A percentile compares a stretch with the other conserved stretches of the same genome.
Conservation (phyloP, 345 rosid species). For the Gossypium turneri region DNA sequence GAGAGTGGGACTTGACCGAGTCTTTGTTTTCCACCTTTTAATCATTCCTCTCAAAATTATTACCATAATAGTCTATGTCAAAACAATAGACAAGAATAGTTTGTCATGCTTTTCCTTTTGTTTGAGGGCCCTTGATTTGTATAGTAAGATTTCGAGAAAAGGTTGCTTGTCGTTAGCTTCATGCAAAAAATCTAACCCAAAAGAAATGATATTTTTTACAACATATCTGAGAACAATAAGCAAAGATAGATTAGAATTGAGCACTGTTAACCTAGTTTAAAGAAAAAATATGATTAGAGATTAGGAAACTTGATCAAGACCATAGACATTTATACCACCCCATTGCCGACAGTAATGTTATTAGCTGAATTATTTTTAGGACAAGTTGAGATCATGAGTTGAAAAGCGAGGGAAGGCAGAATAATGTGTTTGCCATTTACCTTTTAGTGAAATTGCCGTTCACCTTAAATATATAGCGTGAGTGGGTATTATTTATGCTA, state of each 20-base stretch:
- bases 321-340: conserved; percentile 19
- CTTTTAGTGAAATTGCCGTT: background rate
- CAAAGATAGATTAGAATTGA: background rate
- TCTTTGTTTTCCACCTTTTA: conserved; percentile 1
- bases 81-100: conserved; percentile 4
- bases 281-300: background rate
- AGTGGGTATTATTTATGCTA: background rate
- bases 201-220: background rate
- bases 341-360: conserved; percentile 16
- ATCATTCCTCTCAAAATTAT: conserved; percentile 16
- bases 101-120: background rate
- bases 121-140: background rate
- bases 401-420: conserved; percentile 24
- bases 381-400: background rate
- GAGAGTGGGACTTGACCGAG: conserved; percentile 13
- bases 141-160: conserved; percentile 29
- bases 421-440: conserved; percentile 28
- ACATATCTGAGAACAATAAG: background rate
- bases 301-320: conserved; percentile 4
- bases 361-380: background rate
- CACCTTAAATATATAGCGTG: too few relatives aligned
- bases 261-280: background rate
- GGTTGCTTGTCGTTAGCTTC: conserved; percentile 36
- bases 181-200: conserved; percentile 21
- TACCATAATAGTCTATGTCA: conserved; percentile 22